These are phyloP conservation scores for Zymoseptoria brevis DNA, from an alignment of 2,329 filamentous ascomycete genomes.

Conservation along the genomic window DNA sequence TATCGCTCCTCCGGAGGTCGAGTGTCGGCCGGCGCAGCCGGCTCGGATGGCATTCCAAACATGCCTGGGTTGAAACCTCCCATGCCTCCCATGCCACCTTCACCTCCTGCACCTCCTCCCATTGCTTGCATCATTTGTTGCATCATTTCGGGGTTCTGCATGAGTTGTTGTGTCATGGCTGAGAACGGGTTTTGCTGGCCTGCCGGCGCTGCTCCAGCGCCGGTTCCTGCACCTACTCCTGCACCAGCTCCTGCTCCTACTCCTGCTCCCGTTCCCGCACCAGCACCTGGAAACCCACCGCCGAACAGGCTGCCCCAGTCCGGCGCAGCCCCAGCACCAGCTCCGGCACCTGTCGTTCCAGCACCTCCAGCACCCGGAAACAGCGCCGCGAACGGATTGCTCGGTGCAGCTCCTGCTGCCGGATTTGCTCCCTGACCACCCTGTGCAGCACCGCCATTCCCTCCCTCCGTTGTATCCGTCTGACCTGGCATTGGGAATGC, in stretches of 20 bases:
- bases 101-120: conserved; percentile 38
- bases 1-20: conserved; percentile 91
- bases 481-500: conserved; percentile 84
- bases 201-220: conserved; percentile 18
- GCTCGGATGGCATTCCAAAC: conserved; percentile 29
- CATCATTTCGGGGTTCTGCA: conserved; percentile 53
- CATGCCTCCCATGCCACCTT: conserved; percentile 22
- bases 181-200: conserved; percentile 40
- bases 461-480: conserved; percentile 68
- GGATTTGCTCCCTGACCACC: conserved; percentile 9
- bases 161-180: conserved; percentile 38
- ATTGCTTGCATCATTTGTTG: conserved; percentile 48
- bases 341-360: conserved; percentile 17
- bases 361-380: conserved; percentile 36
- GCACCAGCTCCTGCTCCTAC: conserved; percentile 25
- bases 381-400: conserved; percentile 55
- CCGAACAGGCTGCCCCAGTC: conserved; percentile 56
- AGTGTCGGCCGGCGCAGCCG: conserved; percentile 62
- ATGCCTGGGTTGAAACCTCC: conserved; percentile 37
- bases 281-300: conserved; percentile 7
- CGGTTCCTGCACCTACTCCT: conserved; percentile 22
- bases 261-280: conserved; percentile 12
- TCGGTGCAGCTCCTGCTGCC: conserved; percentile 16
- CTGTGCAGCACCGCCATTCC: conserved; percentile 33
- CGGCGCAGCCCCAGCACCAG: conserved; percentile 47